Percentiles rank a stretch among this genome's conserved stretches.
Conservation (phyloP, 352 stramenopile genomes). For the Phytophthora kernoviae region DNA sequence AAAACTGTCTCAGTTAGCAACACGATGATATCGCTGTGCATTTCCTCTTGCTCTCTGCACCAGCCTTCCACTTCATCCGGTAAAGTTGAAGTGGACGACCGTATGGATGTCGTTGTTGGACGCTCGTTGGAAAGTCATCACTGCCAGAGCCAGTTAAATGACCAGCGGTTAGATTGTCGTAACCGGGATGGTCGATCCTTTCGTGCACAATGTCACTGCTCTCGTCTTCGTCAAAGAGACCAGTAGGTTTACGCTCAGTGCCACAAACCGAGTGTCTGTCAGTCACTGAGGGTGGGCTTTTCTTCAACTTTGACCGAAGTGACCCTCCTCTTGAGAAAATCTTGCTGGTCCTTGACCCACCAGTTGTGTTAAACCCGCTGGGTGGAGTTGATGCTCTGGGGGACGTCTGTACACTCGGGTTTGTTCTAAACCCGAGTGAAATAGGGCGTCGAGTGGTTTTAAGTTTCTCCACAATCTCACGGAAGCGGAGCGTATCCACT, state of each 20-base stretch:
- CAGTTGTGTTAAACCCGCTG: conserved; percentile 14
- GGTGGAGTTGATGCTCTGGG: conserved; percentile 31
- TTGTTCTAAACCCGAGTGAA: conserved; percentile 69
- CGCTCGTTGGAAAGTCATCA: conserved; percentile 32
- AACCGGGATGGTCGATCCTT: conserved; percentile 19
- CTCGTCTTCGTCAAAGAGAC: conserved; percentile 29
- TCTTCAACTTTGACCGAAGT: conserved; percentile 1
- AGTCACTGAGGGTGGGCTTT: conserved; percentile 5
- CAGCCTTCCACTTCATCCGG: conserved; percentile 83
- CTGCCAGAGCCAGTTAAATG: background rate
- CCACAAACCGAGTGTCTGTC: conserved; percentile 24
- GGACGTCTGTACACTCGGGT: conserved; percentile 73
- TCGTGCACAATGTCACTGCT: conserved; percentile 30
- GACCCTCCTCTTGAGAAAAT: conserved; percentile 17
- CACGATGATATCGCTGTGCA: conserved; percentile 84
- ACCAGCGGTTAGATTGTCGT: conserved; percentile 13
- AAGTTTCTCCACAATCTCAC: conserved; percentile 81
- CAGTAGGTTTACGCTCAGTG: conserved; percentile 8
- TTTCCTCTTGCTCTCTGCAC: conserved; percentile 84
- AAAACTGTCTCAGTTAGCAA: conserved; percentile 83
- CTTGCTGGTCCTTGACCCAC: conserved; percentile 13
- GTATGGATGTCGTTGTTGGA: conserved; percentile 47
- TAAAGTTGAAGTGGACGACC: conserved; percentile 60
- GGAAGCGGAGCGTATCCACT: conserved; percentile 63
- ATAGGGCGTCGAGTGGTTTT: conserved; percentile 75